Evolutionary conservation across 2,329 filamentous ascomycete species (phyloP).

Genomic region (Exutisphaerella laricina): DNA sequence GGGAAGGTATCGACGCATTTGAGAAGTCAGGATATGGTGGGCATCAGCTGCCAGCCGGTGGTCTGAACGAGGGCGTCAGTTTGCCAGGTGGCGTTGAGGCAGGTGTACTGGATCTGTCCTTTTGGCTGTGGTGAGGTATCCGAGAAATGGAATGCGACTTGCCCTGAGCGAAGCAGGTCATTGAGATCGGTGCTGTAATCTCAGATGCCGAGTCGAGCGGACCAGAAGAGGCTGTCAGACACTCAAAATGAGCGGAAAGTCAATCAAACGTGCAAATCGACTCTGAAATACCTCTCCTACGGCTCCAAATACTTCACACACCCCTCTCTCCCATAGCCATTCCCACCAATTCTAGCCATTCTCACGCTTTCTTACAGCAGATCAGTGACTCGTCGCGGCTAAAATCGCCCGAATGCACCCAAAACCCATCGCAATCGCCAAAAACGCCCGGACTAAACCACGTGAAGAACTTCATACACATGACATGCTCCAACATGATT

Average conservation of each 20-base stretch:
- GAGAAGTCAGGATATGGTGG: constrained; percentile 37
- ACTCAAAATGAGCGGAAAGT: too few species aligned
- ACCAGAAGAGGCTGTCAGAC: constrained; percentile 41
- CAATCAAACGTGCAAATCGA: too few species aligned
- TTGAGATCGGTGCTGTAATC: constrained; percentile 55
- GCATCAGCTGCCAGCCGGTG: constrained; percentile 52
- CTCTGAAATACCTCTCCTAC: constrained; percentile 21
- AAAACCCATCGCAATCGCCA: constrained; percentile 58
- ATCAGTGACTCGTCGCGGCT: constrained; percentile 53
- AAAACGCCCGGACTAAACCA: constrained; percentile 74
- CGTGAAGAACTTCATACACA: constrained; percentile 60
- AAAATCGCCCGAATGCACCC: constrained; percentile 49
- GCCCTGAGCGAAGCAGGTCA: constrained; percentile 48
- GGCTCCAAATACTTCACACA: constrained; percentile 38
- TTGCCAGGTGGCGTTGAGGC: constrained; percentile 29
- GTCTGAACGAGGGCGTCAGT: constrained; percentile 50
- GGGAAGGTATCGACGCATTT: constrained; percentile 8
- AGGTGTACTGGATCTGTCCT: constrained; percentile 5
- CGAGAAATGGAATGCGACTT: constrained; percentile 50
- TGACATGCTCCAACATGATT: constrained; percentile 61
- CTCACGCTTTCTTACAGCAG: constrained; percentile 52
- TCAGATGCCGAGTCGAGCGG: constrained; percentile 54
- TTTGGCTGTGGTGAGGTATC: constrained; percentile 39
- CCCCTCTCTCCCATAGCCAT: constrained; percentile 39
- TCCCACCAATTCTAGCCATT: constrained; percentile 46